Evolutionary conservation across 768 basidiomycete species (phyloP).

Genomic region (Lentinula sp.): DNA sequence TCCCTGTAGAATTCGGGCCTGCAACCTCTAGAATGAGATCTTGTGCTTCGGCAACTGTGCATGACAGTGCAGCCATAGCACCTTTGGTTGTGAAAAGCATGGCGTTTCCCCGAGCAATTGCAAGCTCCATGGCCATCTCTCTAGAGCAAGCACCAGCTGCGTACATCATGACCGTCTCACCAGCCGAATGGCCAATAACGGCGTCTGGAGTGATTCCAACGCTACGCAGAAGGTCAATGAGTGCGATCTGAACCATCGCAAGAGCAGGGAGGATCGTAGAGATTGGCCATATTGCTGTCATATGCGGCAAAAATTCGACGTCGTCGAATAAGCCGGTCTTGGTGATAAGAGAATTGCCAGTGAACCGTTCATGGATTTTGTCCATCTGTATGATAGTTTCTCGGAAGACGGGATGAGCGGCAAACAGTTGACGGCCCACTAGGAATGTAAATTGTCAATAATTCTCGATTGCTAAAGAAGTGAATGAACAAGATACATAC

Average conservation of each 20-base stretch:
- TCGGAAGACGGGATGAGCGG: slow-evolving; percentile 27
- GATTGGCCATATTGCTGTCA: slow-evolving; percentile 25
- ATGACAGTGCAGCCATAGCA: slow-evolving; percentile 38
- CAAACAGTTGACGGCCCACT: slow-evolving; percentile 33
- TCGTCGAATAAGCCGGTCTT: slow-evolving; percentile 29
- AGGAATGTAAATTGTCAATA: not conserved
- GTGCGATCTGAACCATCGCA: slow-evolving; percentile 39
- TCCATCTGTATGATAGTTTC: slow-evolving; percentile 31
- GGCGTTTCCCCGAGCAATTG: slow-evolving; percentile 32
- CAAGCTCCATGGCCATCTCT: slow-evolving; percentile 34
- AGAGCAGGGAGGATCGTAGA: slow-evolving; percentile 32
- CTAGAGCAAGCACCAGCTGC: slow-evolving; percentile 23
- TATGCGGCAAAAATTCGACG: not conserved
- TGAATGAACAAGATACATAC: slow-evolving; percentile 16
- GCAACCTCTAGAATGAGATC: slow-evolving; percentile 15
- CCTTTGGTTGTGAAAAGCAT: slow-evolving; percentile 25
- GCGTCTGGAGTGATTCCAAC: slow-evolving; percentile 30
- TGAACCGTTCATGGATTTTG: slow-evolving; percentile 18
- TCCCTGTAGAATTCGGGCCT: slow-evolving; percentile 18
- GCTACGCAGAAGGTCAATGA: slow-evolving; percentile 31
- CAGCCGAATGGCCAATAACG: slow-evolving; percentile 41
- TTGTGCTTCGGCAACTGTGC: slow-evolving; percentile 20
- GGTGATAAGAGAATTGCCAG: slow-evolving; percentile 29
- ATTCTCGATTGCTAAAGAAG: not conserved
- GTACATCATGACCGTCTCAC: slow-evolving; percentile 33